Conservation (phyloP, 2,329 filamentous ascomycete species). For the Magnaporthiopsis poae region DNA sequence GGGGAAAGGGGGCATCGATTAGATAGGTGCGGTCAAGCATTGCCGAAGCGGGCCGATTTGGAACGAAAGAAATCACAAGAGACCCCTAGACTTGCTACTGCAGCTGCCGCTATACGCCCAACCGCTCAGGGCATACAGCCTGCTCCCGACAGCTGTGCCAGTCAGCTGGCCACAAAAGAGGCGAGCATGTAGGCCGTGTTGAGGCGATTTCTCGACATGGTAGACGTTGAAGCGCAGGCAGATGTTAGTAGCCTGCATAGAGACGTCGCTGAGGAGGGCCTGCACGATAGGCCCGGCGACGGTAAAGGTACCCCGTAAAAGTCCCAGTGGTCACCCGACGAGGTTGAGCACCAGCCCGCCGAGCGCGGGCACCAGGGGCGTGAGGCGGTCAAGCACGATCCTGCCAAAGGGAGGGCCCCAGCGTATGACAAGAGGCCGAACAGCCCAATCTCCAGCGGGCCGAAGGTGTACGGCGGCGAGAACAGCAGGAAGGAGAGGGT, state of each 20-base stretch:
- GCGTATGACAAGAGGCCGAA: constrained; percentile 62
- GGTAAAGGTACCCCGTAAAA: constrained; percentile 51
- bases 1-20: not conserved
- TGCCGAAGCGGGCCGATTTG: not conserved
- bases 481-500: constrained; percentile 72
- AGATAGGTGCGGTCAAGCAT: not conserved
- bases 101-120: constrained; percentile 39
- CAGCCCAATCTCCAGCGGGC: constrained; percentile 59
- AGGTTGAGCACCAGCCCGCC: constrained; percentile 51
- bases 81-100: constrained; percentile 23
- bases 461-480: constrained; percentile 57
- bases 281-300: constrained; percentile 65
- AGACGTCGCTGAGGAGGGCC: constrained; percentile 60
- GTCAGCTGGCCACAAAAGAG: constrained; percentile 68
- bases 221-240: constrained; percentile 65
- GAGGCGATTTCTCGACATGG: constrained; percentile 60
- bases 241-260: constrained; percentile 63
- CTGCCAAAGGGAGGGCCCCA: constrained; percentile 61
- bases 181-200: constrained; percentile 77
- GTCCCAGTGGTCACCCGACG: constrained; percentile 55
- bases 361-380: constrained; percentile 58
- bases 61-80: not conserved
- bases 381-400: constrained; percentile 58
- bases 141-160: constrained; percentile 52
- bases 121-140: constrained; percentile 40